Conservation (phyloP, 2,329 filamentous ascomycete species). For the Epichloe uncinata region DNA sequence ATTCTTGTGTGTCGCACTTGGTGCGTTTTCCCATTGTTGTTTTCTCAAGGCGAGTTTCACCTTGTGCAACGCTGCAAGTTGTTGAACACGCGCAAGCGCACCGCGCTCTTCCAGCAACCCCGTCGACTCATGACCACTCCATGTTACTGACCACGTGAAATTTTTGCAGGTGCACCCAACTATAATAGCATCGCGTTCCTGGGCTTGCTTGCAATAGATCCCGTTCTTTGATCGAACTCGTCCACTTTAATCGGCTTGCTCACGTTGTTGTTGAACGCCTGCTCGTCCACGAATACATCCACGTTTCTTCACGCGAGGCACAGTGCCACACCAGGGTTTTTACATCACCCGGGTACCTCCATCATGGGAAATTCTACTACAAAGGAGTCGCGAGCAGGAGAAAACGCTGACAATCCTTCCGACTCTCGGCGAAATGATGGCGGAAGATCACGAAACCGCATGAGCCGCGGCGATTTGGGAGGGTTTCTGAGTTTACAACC, state of each 20-base stretch:
- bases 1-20: background rate
- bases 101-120: background rate
- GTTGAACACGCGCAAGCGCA: background rate
- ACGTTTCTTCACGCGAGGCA: too few relatives aligned
- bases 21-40: background rate
- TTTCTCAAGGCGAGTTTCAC: background rate
- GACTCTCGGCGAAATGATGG: slow-evolving; percentile 9
- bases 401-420: slow-evolving; percentile 9
- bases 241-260: background rate
- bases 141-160: background rate
- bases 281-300: background rate
- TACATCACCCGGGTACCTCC: background rate
- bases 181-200: background rate
- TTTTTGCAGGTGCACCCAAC: background rate
- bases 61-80: background rate
- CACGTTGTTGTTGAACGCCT: background rate
- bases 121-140: background rate
- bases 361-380: slow-evolving; percentile 27
- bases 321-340: too few relatives aligned
- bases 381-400: slow-evolving; percentile 24
- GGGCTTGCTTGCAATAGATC: background rate
- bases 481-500: slow-evolving; percentile 30
- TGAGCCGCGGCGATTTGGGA: slow-evolving; percentile 32
- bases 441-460: slow-evolving; percentile 14
- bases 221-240: background rate